Conservation (phyloP, 192 early-diverging fungal genomes). For the Gaertneriomyces sp. region DNA sequence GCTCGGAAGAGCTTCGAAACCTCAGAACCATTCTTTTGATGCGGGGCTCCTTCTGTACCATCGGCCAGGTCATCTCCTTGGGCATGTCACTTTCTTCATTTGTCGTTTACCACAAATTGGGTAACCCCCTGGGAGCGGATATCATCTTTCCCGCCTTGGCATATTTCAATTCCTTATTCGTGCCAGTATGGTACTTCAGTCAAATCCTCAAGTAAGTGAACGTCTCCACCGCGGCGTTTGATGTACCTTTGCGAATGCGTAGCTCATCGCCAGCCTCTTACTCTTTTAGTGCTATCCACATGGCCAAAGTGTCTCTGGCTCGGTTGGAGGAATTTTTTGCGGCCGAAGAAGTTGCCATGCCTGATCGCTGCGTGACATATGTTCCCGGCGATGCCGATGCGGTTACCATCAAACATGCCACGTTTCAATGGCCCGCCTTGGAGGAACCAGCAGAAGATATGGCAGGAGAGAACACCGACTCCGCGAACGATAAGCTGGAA, state of each 20-base stretch:
- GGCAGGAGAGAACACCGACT: too few relatives aligned
- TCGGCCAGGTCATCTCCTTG: conserved; percentile 9
- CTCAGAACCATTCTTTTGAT: conserved; percentile 40
- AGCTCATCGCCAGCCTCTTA: not conserved
- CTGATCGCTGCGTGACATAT: not conserved
- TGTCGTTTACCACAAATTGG: conserved; percentile 21
- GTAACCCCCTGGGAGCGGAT: conserved; percentile 32
- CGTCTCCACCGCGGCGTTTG: not conserved
- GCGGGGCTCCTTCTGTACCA: not conserved
- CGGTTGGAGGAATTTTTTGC: conserved; percentile 21
- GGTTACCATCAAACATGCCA: conserved; percentile 47
- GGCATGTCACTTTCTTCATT: conserved; percentile 12
- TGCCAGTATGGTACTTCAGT: conserved; percentile 47
- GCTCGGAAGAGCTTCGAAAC: not conserved
- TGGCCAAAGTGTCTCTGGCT: conserved; percentile 20
- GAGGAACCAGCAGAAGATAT: too few relatives aligned
- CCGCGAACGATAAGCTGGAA: too few relatives aligned
- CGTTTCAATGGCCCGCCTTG: conserved; percentile 46
- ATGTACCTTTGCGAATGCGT: not conserved
- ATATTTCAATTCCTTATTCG: conserved; percentile 53
- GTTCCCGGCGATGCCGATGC: conserved; percentile 28
- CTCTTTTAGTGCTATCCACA: conserved; percentile 20
- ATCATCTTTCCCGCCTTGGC: conserved; percentile 62
- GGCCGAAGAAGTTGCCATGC: not conserved
- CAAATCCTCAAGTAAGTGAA: conserved; percentile 39